Conservation (phyloP, 108 stramenopile species). For the Schizochytrium sp. region DNA sequence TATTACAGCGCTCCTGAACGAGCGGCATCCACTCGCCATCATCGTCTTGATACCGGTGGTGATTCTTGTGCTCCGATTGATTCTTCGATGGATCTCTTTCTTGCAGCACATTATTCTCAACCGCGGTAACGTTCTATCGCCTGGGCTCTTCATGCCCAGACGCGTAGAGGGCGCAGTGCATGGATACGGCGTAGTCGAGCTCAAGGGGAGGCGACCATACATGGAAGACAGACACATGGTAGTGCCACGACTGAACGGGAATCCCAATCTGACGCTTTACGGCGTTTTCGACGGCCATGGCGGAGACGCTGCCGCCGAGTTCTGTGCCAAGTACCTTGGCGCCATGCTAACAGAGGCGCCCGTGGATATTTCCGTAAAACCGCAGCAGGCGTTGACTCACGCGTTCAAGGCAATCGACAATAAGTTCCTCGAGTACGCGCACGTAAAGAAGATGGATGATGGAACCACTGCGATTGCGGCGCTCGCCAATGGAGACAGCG, state of each 20-base stretch:
- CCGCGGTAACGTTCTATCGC: background rate
- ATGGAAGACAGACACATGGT: conserved; percentile 28
- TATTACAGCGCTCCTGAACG: background rate
- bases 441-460: conserved; percentile 22
- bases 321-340: background rate
- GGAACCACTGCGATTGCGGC: conserved; percentile 39
- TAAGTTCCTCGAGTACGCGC: conserved; percentile 1
- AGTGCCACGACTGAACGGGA: background rate
- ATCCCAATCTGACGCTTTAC: background rate
- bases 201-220: background rate
- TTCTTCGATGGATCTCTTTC: background rate
- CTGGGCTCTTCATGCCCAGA: background rate
- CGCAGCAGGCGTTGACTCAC: background rate
- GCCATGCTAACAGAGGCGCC: background rate
- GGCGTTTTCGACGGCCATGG: conserved; percentile 38
- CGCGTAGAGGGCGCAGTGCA: background rate
- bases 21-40: background rate
- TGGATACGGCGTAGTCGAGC: background rate
- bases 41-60: conserved; percentile 7
- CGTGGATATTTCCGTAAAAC: background rate
- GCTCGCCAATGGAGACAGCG: background rate
- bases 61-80: background rate
- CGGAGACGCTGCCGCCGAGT: conserved; percentile 25
- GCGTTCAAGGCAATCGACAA: background rate
- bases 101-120: background rate